Percentiles rank a stretch among this genome's conserved stretches.
Evolutionary conservation across 257 asterid species (phyloP).

Genomic region (Primulina tabacum): DNA sequence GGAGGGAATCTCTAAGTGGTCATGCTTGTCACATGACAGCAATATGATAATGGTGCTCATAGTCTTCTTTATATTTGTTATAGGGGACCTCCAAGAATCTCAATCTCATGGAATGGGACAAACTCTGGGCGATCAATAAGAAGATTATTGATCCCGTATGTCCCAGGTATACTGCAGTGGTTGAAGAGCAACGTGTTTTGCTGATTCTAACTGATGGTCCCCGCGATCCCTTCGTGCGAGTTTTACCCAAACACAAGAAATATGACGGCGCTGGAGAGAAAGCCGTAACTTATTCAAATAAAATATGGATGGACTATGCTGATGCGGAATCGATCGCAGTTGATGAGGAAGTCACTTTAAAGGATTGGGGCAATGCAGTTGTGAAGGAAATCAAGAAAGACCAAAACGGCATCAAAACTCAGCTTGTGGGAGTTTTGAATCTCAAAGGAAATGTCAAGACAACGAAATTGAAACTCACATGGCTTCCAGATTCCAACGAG

Average conservation of each 20-base stretch:
- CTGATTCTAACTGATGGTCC: conserved; percentile 75
- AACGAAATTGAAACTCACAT: conserved; percentile 91
- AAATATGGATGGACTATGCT: conserved; percentile 76
- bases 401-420: conserved; percentile 58
- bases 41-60: background rate
- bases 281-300: conserved; percentile 66
- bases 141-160: conserved; percentile 91
- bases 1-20: background rate
- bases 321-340: conserved; percentile 77
- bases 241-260: conserved; percentile 74
- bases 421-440: conserved; percentile 71
- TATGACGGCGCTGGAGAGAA: conserved; percentile 91
- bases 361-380: conserved; percentile 96
- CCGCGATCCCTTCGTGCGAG: conserved; percentile 63
- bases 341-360: conserved; percentile 81
- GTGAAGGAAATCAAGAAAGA: conserved; percentile 76
- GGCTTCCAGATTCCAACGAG: conserved; percentile 73
- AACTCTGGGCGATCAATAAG: conserved; percentile 95
- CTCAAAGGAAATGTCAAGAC: conserved; percentile 89
- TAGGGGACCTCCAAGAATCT: conserved; percentile 98
- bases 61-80: conserved; percentile 26
- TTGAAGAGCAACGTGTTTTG: conserved; percentile 53
- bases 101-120: conserved; percentile 99
- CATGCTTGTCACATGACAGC: background rate
- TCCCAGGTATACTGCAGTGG: conserved; percentile 91